These are phyloP conservation scores for Elaeis oleifera DNA, from an alignment of 202 grass and related monocot species.

Conservation along the genomic window DNA sequence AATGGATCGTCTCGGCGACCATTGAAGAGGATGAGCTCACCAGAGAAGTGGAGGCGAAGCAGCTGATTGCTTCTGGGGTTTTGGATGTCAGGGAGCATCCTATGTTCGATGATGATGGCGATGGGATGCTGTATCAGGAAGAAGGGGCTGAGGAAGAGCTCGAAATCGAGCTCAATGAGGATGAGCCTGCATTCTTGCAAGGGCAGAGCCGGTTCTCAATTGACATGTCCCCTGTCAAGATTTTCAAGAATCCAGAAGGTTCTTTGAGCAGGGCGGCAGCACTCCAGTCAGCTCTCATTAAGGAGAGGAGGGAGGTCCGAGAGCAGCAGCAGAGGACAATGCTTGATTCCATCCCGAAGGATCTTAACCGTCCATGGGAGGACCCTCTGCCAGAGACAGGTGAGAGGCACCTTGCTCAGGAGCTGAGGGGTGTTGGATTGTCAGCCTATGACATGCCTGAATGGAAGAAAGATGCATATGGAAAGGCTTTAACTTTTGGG, in stretches of 20 bases:
- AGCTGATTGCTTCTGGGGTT: slow-evolving; percentile 74
- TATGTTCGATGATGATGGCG: slow-evolving; percentile 76
- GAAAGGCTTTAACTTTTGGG: slow-evolving; percentile 84
- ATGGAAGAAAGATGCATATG: slow-evolving; percentile 94
- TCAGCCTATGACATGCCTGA: slow-evolving; percentile 90
- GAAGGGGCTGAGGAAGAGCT: slow-evolving; percentile 80
- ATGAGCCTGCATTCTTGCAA: slow-evolving; percentile 92
- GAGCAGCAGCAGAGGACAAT: slow-evolving; percentile 90
- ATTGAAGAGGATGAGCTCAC: slow-evolving; percentile 82
- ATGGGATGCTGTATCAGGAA: slow-evolving; percentile 80
- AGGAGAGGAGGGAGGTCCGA: slow-evolving; percentile 81
- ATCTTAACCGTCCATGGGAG: slow-evolving; percentile 95
- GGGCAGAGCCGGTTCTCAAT: slow-evolving; percentile 82
- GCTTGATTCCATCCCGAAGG: slow-evolving; percentile 91
- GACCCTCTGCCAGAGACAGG: slow-evolving; percentile 94
- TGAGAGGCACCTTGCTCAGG: slow-evolving; percentile 80
- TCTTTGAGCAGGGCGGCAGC: slow-evolving; percentile 82
- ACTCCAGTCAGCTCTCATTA: slow-evolving; percentile 79
- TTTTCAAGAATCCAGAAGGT: slow-evolving; percentile 95
- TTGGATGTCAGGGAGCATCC: slow-evolving; percentile 62
- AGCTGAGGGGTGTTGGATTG: slow-evolving; percentile 81
- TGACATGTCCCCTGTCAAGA: slow-evolving; percentile 91
- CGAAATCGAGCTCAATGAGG: slow-evolving; percentile 87
- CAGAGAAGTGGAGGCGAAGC: slow-evolving; percentile 86
- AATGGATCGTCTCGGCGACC: slow-evolving; percentile 39